These are phyloP conservation scores for Amphicarpaea edgeworthii DNA, from an alignment of 306 rosid genomes.

Conservation along the genomic window DNA sequence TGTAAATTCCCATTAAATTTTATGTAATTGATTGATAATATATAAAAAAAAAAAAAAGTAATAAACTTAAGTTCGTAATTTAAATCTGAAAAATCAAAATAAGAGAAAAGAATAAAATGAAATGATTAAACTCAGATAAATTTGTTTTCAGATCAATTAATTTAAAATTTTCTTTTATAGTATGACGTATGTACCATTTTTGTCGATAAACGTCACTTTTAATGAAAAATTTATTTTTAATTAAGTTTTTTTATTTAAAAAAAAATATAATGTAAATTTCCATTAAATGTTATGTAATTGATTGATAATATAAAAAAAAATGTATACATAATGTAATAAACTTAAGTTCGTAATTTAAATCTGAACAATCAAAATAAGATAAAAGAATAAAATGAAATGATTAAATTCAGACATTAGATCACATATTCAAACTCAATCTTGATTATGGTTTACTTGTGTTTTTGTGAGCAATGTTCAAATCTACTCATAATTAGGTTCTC, in stretches of 20 bases:
- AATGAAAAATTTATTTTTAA: too few relatives aligned
- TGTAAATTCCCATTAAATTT: too few relatives aligned
- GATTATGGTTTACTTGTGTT: slow-evolving; percentile 23
- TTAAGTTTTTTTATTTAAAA: too few relatives aligned
- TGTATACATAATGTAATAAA: neutral
- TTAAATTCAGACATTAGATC: too few relatives aligned
- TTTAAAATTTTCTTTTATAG: too few relatives aligned
- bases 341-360: neutral
- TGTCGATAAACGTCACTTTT: too few relatives aligned
- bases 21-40: neutral
- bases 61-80: neutral
- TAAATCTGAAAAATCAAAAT: neutral
- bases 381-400: neutral
- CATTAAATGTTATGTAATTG: too few relatives aligned
- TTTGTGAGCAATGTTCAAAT: neutral
- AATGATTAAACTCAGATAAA: too few relatives aligned
- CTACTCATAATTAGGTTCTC: neutral
- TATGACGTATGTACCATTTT: too few relatives aligned
- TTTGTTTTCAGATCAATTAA: too few relatives aligned
- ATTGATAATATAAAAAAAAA: neutral
- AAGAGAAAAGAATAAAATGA: neutral
- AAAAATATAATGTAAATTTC: too few relatives aligned
- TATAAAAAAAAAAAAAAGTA: neutral
- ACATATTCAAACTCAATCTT: neutral
- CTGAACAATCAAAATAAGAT: neutral